A percentile compares a stretch with the other conserved stretches of the same genome.
phyloP scores from a whole-genome alignment of 202 grass and related monocot species.

The Elaeis oleifera region DNA sequence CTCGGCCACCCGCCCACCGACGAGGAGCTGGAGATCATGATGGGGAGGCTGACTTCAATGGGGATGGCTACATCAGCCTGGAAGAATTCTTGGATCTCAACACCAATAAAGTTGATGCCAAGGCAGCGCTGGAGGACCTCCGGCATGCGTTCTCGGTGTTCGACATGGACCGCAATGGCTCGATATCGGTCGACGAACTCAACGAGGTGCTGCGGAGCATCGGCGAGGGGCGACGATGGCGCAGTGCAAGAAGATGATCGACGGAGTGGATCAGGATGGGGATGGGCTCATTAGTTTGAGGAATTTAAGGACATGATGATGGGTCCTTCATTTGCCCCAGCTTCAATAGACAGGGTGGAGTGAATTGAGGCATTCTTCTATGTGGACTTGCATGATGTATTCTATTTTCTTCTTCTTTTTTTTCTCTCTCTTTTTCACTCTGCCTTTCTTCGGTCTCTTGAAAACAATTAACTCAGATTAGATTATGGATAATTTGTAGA shows the following conservation, averaged over 20 bases:
- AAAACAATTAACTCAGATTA: too few species aligned
- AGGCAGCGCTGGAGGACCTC: conserved; percentile 63
- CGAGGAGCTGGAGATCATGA: conserved; percentile 82
- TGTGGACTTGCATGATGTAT: too few species aligned
- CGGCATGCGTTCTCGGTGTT: conserved; percentile 73
- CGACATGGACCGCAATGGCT: conserved; percentile 65
- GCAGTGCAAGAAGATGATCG: conserved; percentile 89
- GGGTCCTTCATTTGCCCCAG: not conserved
- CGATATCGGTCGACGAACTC: conserved; percentile 86
- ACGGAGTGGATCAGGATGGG: conserved; percentile 87
- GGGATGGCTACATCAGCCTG: conserved; percentile 83
- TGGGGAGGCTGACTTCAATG: conserved; percentile 77
- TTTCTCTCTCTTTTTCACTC: too few species aligned
- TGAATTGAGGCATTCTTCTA: not conserved
- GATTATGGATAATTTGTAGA: too few species aligned
- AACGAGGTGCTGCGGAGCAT: conserved; percentile 54
- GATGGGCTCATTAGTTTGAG: conserved; percentile 75
- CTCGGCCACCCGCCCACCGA: conserved; percentile 55
- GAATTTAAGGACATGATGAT: conserved; percentile 98
- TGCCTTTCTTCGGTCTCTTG: too few species aligned
- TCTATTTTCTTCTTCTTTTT: too few species aligned
- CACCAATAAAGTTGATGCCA: conserved; percentile 24
- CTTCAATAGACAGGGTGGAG: conserved; percentile 17
- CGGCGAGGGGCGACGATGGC: conserved; percentile 66
- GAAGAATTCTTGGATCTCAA: conserved; percentile 73